These are phyloP conservation scores for Iris pallida DNA, from an alignment of 116 monocot species.

Conservation along the genomic window DNA sequence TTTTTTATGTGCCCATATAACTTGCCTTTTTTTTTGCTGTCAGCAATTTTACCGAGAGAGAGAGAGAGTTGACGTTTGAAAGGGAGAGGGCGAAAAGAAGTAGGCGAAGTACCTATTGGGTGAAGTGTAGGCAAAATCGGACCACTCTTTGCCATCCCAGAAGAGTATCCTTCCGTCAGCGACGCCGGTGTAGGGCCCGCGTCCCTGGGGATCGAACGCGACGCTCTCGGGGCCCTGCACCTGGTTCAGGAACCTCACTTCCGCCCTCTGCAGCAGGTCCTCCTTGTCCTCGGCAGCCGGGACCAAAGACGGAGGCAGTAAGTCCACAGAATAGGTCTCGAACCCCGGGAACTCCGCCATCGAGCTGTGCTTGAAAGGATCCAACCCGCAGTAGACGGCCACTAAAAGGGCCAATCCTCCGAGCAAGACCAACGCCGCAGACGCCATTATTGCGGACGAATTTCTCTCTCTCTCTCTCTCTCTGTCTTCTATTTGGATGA, in stretches of 20 bases:
- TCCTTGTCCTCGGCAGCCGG: slow-evolving; percentile 36
- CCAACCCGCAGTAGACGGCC: slow-evolving; percentile 56
- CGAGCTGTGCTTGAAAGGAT: slow-evolving; percentile 43
- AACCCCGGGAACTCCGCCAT: slow-evolving; percentile 69
- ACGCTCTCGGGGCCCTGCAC: slow-evolving; percentile 93
- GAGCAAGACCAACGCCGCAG: neutral
- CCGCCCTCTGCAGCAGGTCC: slow-evolving; percentile 56
- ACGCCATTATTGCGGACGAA: no score
- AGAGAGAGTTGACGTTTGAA: no score
- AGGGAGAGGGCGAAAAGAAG: no score
- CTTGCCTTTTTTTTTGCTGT: no score
- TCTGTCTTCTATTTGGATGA: no score
- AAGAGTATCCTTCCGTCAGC: slow-evolving; percentile 71
- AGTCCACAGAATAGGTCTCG: slow-evolving; percentile 43
- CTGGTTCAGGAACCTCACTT: slow-evolving; percentile 54
- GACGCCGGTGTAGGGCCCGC: slow-evolving; percentile 82
- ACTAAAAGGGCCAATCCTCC: slow-evolving; percentile 7
- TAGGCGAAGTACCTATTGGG: slow-evolving; percentile 38
- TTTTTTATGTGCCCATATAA: no score
- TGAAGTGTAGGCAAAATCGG: slow-evolving; percentile 62
- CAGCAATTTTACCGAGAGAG: no score
- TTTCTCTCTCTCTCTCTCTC: no score
- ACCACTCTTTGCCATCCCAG: slow-evolving; percentile 60
- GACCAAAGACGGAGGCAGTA: slow-evolving; percentile 32
- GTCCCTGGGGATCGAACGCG: slow-evolving; percentile 66